Base-by-base conservation (phyloP, 495 filamentous ascomycete genomes). In the Acidomyces sp. region DNA sequence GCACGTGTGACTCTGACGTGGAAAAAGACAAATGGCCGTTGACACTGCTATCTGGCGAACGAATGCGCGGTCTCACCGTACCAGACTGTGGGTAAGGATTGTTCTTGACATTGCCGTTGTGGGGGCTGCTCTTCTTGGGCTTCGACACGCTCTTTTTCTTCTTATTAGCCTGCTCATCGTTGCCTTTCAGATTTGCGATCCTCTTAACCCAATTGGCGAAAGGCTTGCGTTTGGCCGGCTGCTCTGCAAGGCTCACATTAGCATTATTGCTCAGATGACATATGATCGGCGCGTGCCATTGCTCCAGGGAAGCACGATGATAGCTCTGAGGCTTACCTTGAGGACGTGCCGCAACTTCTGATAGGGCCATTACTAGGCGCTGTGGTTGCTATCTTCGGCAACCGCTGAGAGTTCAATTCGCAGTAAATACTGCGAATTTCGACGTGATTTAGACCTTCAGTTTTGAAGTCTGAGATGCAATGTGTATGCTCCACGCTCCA, bases 141-240 rank as follows among this genome's bases (percentile, higher is more conserved):
- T 74, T 75, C 21, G 48, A 41, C 2, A 20, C 30, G n/a, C 9
- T 31, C 41, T 71, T 70, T 55, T 71, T 78, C 43, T 68, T 56
- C 3, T 67, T 59, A 36, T 55, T 36, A 6, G 39, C 34, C 6
- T 31, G n/a, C 6, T 39, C 20, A 28, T 43, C 39, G 31, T 29
- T 39, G 37, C 43, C 24, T 33, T 45, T 35, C 46, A 94, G 71
- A 55, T 75, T 90, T 22, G 85, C 77, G 20, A 97, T 72, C 46
- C 87, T 85, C 68, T 88, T 94, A 76, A 97, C 83, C 80, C 87
- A 86, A 30, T 74, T 79, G 17, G 87, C 75, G 59, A 97, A 95
- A 4, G 88, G 88, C 35, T 80, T 77, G 37, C 85, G 80, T 39
- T 85, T 80, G 42, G 66, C 68, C 62, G 77, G 73, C 42, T 74